Conservation (phyloP, 345 rosid species). For the Corchorus capsularis region DNA sequence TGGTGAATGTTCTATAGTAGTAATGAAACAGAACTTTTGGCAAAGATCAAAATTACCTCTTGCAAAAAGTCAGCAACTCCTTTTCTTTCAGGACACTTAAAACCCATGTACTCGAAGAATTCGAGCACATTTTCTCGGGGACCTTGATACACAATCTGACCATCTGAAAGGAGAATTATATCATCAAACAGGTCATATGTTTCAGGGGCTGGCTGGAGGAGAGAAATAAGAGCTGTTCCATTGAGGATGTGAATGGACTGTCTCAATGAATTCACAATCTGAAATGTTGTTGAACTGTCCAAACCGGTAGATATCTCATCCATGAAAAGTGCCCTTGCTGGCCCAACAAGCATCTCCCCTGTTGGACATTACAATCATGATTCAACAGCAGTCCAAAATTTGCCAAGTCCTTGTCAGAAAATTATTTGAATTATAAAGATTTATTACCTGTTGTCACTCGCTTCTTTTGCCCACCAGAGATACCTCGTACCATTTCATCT, state of each 20-base stretch:
- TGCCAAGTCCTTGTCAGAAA: background rate
- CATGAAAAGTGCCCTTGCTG: constrained; percentile 76
- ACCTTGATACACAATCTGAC: constrained; percentile 76
- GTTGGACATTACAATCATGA: background rate
- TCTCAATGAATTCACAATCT: constrained; percentile 70
- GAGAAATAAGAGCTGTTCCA: constrained; percentile 77
- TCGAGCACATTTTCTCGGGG: constrained; percentile 65
- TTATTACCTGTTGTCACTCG: constrained; percentile 70
- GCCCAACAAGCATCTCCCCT: constrained; percentile 91
- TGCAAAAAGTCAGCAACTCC: constrained; percentile 86
- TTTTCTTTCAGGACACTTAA: constrained; percentile 79
- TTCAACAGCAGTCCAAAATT: background rate
- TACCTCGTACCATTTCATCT: constrained; percentile 63
- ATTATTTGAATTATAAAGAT: background rate
- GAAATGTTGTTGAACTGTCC: constrained; percentile 81
- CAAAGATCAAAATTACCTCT: constrained; percentile 44
- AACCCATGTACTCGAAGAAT: constrained; percentile 67
- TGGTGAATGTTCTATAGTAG: constrained; percentile 31
- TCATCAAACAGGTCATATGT: constrained; percentile 76
- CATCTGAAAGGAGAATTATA: constrained; percentile 76
- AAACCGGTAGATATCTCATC: constrained; percentile 88
- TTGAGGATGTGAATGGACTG: constrained; percentile 58
- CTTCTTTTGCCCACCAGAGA: constrained; percentile 75
- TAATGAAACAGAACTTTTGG: background rate
- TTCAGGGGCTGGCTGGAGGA: constrained; percentile 87